Conservation (phyloP, 768 basidiomycete species). For the Tylopilus subfusipes region DNA sequence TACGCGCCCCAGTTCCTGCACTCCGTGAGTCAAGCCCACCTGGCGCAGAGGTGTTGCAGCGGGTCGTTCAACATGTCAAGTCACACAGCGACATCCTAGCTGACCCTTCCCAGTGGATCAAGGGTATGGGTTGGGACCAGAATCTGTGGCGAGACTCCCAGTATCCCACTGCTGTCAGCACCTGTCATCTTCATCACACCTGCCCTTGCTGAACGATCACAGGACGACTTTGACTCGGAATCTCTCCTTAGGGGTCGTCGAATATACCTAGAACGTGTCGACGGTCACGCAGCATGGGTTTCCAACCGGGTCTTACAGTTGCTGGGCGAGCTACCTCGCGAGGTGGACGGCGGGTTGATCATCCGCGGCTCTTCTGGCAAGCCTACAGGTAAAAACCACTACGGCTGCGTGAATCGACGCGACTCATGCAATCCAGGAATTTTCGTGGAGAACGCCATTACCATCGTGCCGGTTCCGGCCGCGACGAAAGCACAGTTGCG, state of each 20-base stretch:
- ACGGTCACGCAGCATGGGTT: constrained; percentile 86
- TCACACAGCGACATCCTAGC: constrained; percentile 52
- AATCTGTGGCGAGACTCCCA: constrained; percentile 61
- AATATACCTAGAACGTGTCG: constrained; percentile 73
- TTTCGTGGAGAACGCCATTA: constrained; percentile 87
- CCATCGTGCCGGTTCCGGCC: constrained; percentile 61
- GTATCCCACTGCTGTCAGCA: constrained; percentile 69
- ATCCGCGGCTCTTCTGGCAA: constrained; percentile 56
- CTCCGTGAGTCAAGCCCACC: not conserved
- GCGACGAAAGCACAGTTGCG: constrained; percentile 55
- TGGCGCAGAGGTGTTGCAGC: constrained; percentile 55
- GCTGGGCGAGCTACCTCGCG: constrained; percentile 56
- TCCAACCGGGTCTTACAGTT: constrained; percentile 67
- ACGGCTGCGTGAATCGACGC: not conserved
- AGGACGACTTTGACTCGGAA: constrained; percentile 75
- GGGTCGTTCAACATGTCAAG: constrained; percentile 56
- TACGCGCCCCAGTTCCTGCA: constrained; percentile 18
- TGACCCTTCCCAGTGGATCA: constrained; percentile 64
- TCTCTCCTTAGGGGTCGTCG: constrained; percentile 62
- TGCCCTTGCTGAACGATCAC: not conserved
- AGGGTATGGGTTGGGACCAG: constrained; percentile 94
- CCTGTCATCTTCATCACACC: constrained; percentile 17
- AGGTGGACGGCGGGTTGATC: constrained; percentile 74
- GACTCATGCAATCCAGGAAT: constrained; percentile 42
- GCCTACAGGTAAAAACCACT: constrained; percentile 56